Evolutionary conservation across 371 early-diverging fungal genomes (phyloP), one percentile per base, ranked within the genome.

Genomic region (Mucor irregularis): DNA sequence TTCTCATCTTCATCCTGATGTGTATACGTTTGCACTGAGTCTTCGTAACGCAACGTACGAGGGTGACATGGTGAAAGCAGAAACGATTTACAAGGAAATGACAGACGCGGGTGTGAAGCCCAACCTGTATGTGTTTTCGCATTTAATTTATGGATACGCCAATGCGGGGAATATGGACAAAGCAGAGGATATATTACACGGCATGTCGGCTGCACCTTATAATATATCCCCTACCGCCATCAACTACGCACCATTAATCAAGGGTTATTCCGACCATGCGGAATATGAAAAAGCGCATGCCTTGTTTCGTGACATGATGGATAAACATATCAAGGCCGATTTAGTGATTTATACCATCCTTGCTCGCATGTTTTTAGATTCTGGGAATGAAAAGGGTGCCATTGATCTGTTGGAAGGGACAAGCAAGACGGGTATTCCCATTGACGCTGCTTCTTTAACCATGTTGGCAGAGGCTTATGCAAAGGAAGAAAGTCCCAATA

Each of bases 221-320:
- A 37, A 57, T 4, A 13, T 69, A 17, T 24, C 29, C 21, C 75
- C 75, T 7, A 67, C 53, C n/a, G 62, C 58, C 5, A 35, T 64
- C 44, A 53, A 66, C 10, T 73, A 63, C 47, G 62, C 69, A 0
- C 69, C 71, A 6, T 29, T 76, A 3, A 71, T 76, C 29, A 59
- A 66, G 19, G 73, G 64, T 5, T 76, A 68, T 56, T 68, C 69
- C 0, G 61, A 63, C 28, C 45, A 69, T 8, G 56, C 42, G 7
- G 71, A 76, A 37, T 71, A 58, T n/a, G 63, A 76, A 3, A 68
- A 67, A 28, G 73, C 73, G 0, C 61, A 73, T 47, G 45, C 45
- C 1, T 14, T 66, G 1, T 69, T 73, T 49, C 58, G 65, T 8
- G 64, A 68, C 6, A 76, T 76, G 76, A 9, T 73, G 21, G 64